Evolutionary conservation across 2,329 filamentous ascomycete species (phyloP).

Genomic region (Penicillium polonicum): DNA sequence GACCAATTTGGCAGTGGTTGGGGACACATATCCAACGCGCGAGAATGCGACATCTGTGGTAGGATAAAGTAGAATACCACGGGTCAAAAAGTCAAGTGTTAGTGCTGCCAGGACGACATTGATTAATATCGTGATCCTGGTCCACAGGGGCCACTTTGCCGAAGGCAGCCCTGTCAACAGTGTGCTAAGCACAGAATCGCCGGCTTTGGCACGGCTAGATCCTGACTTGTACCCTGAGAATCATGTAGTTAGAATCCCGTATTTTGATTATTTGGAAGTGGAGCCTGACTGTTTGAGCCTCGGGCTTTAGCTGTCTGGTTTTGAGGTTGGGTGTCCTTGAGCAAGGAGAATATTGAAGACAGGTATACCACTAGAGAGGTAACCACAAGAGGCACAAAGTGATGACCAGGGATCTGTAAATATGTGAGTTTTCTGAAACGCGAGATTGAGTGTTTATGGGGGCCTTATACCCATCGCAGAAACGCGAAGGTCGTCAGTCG

Average conservation of each 20-base stretch:
- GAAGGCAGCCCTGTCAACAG: slow-evolving; percentile 75
- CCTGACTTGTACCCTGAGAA: slow-evolving; percentile 2
- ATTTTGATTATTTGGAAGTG: neutral
- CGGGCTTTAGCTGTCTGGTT: slow-evolving; percentile 7
- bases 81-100: slow-evolving; percentile 74
- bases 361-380: slow-evolving; percentile 49
- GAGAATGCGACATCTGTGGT: slow-evolving; percentile 78
- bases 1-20: slow-evolving; percentile 74
- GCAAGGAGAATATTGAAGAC: slow-evolving; percentile 35
- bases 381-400: slow-evolving; percentile 38
- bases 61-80: slow-evolving; percentile 67
- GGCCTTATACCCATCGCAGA: slow-evolving; percentile 44
- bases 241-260: neutral
- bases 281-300: slow-evolving; percentile 8
- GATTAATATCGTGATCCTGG: slow-evolving; percentile 66
- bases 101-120: slow-evolving; percentile 70
- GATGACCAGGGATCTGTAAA: slow-evolving; percentile 40
- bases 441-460: neutral
- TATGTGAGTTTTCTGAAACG: neutral
- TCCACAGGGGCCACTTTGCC: slow-evolving; percentile 65
- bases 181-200: slow-evolving; percentile 54
- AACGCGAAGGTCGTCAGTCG: slow-evolving; percentile 42
- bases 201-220: slow-evolving; percentile 5
- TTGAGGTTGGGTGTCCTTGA: slow-evolving; percentile 3
- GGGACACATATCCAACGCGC: slow-evolving; percentile 81